Evolutionary conservation across 306 rosid genomes (phyloP), one percentile per base, ranked within the genome.

Genomic region (Vigna mungo): DNA sequence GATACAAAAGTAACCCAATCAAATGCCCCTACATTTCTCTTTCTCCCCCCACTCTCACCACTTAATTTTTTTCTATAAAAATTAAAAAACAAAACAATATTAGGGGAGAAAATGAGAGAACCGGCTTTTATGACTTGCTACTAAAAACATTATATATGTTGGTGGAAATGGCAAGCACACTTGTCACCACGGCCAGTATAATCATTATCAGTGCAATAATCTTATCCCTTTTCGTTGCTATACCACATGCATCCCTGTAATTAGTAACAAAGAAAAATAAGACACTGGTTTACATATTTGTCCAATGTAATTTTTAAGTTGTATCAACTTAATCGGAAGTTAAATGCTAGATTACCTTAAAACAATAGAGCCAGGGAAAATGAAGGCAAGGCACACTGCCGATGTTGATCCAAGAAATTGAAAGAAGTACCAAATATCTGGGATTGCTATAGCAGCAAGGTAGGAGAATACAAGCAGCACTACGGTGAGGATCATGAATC

Each of bases 371-470:
- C 87, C 97, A 14, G 99, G 99, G 82, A 95, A 95, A 54, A 95
- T 86, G 79, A 95, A 95, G 80, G 92, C 96, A 15, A 95, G 97
- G 85, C 87, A 87, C 55, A 91, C 80, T 0, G 97, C 99, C 43
- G 96, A 72, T 30, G 99, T 82, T 72, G 97, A 95, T 46, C 99
- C 99, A 75, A 95, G 27, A 79, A 95, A 88, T 84, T 92, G 97
- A 87, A 95, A 92, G 76, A 92, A 84, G 44, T 83, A 90, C 99
- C 98, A 95, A 72, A 95, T 90, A 81, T 89, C 87, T 61, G 98
- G 99, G 74, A 95, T 65, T 23, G 96, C 90, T 37, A 92, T 92
- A 34, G 98, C 97, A 43, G 92, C 94, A 12, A 95, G 70, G 83
- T 88, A 95, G 52, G 90, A 86, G 75, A 91, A 76, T 39, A 78